phyloP scores from a whole-genome alignment of 1,284 basidiomycete genomes.

The Neonothopanus nambi region DNA sequence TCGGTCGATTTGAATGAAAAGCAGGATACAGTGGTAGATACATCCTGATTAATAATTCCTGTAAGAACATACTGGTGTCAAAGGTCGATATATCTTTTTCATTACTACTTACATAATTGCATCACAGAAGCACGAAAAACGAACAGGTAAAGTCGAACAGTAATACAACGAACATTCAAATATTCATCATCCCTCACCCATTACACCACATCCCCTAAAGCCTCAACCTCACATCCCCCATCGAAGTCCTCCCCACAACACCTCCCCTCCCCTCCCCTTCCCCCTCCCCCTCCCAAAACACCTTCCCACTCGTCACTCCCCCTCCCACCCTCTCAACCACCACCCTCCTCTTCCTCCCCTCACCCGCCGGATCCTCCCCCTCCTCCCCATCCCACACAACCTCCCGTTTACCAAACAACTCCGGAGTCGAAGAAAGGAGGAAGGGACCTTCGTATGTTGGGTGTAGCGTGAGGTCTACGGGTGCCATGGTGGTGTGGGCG shows the following conservation, averaged over 20 bases:
- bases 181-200: no score
- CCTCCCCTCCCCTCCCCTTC: not conserved
- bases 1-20: no score
- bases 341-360: slow-evolving; percentile 37
- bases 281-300: slow-evolving; percentile 13
- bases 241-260: not conserved
- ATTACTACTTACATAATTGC: no score
- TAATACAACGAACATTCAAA: no score
- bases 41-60: no score
- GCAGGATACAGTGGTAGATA: no score
- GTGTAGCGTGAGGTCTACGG: slow-evolving; percentile 33
- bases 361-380: slow-evolving; percentile 40
- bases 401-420: slow-evolving; percentile 23
- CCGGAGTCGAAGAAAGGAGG: slow-evolving; percentile 26
- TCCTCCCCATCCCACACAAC: slow-evolving; percentile 16
- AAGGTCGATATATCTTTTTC: no score
- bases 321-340: no score
- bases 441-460: slow-evolving; percentile 48
- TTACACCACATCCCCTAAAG: not conserved
- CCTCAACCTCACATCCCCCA: slow-evolving; percentile 4
- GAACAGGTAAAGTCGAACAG: no score
- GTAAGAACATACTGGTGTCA: no score
- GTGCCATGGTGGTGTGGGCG: slow-evolving; percentile 33
- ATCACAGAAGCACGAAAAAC: no score
- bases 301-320: no score